Conservation (phyloP, 2,329 filamentous ascomycete genomes). For the Hirsutella minnesotensis region DNA sequence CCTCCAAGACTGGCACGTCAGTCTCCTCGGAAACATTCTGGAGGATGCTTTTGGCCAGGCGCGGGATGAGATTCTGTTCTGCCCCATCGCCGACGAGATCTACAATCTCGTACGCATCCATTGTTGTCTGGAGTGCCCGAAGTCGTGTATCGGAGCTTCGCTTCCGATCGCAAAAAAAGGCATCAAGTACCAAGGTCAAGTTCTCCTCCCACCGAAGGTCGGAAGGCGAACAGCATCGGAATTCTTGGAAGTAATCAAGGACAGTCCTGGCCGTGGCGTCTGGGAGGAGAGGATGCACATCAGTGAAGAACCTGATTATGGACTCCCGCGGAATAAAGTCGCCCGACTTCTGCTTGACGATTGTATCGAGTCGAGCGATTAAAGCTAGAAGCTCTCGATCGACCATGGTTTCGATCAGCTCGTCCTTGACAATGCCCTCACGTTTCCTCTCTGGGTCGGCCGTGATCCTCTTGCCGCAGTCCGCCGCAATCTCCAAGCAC, state of each 20-base stretch:
- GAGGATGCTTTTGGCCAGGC: constrained; percentile 50
- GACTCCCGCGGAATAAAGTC: constrained; percentile 53
- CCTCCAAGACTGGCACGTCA: constrained; percentile 52
- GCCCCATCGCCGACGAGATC: constrained; percentile 47
- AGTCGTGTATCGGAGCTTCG: constrained; percentile 52
- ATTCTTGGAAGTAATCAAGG: constrained; percentile 55
- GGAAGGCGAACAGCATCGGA: constrained; percentile 60
- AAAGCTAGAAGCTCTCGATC: constrained; percentile 31
- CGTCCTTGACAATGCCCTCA: constrained; percentile 13
- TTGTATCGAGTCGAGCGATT: constrained; percentile 35
- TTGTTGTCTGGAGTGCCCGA: constrained; percentile 47
- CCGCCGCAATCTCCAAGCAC: constrained; percentile 45
- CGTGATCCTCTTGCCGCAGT: constrained; percentile 32
- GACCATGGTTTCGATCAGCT: constrained; percentile 24
- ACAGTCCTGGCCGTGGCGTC: constrained; percentile 53
- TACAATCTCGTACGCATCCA: constrained; percentile 46
- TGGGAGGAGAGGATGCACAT: constrained; percentile 48
- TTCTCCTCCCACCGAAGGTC: constrained; percentile 57
- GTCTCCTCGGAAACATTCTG: constrained; percentile 49
- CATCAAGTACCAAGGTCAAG: constrained; percentile 44
- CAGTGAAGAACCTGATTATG: constrained; percentile 55
- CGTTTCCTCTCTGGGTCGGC: constrained; percentile 13
- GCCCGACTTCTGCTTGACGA: constrained; percentile 29
- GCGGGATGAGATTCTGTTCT: constrained; percentile 42
- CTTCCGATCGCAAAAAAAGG: constrained; percentile 50